Evolutionary conservation across 352 stramenopile species (phyloP), one percentile per base, ranked within the genome.

Genomic region (Phytophthora capsici): DNA sequence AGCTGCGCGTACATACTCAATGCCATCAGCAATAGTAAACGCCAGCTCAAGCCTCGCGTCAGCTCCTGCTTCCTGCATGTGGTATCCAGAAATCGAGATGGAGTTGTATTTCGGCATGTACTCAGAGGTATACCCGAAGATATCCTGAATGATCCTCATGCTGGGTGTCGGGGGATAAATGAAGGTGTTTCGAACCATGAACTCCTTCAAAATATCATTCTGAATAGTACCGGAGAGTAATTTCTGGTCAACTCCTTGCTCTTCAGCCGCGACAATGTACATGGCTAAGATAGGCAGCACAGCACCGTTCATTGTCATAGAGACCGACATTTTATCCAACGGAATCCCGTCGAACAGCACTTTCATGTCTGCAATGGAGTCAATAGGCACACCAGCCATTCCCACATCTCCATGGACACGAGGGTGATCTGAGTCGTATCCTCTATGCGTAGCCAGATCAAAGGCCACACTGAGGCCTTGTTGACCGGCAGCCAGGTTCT

Each of bases 221-320:
- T 99, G 80, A 52, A 87, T 86, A 14, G 78, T 89, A 6, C 80
- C 80, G 2, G 88, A 80, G 3, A 99, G 81, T 26, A 90, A 60
- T 45, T 91, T 87, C 73, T 96, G 84, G 34, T 86, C 78, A 36
- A 97, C 91, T n/a, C 96, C 90, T 69, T 98, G 89, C 71, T 99
- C 97, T 66, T 99, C 94, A 2, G 96, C 97, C 10, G 97, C 86
- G 43, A 98, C 95, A 51, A 99, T 90, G 80, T 98, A 99, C 80
- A 98, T 98, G 40, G 91, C 94, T 75, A 99, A 82, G 30, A 98
- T 89, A 6, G 97, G 97, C 44, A 99, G 74, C 40, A 99, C 95
- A 16, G 96, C 97, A 20, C 97, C 97, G 75, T 99, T 99, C 96
- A 99, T 99, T 7, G 97, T 99, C 96, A 99, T 99, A 23, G 86